Evolutionary conservation across 177 flowering plant genomes (phyloP), one percentile per base, ranked within the genome.

Genomic region (Tripterygium wilfordii): DNA sequence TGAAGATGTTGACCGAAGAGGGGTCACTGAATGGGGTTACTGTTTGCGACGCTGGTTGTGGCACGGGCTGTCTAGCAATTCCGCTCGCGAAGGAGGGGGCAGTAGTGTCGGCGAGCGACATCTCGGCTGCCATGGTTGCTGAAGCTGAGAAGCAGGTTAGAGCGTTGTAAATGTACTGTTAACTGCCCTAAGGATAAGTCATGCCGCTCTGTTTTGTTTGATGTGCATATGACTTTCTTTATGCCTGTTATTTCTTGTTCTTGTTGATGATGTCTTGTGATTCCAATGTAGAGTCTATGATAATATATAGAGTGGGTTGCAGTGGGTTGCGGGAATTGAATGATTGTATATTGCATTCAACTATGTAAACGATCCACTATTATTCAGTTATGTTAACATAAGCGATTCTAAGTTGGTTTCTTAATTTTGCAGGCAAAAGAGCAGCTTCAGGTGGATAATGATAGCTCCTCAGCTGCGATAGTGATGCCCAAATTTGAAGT

Each of bases 21-120:
- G 76, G 95, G 9, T 44, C 86, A 20, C 58, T 94, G 13, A 7
- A 37, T 2, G 95, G 96, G 0, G 77, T 94, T 16, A 75, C 85
- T 3, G 81, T 94, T 8, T 89, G 96, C 50, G 97, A 94, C 53
- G 99, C 97, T 16, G 97, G 99, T 2, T 94, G 99, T 36, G 99
- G 99, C 18, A 87, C 95, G 0, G 99, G 99, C 0, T 66, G 58
- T 36, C 72, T 94, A 19, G 59, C 99, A 8, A 77, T 94, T 58
- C 99, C 96, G 1, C 67, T 94, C 10, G 95, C 99, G 0, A 79
- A 78, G 60, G 67, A 74, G 43, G 99, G 97, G 3, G 99, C 99
- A 0, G 22, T 79, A 31, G 99, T 94, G 8, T 75, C 58, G 4
- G 95, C 96, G 16, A 83, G 83, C 37, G 98, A 91, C 56, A 91